A percentile compares a stretch with the other conserved stretches of the same genome.
Conservation (phyloP, 768 basidiomycete genomes). For the Tephrocybe sp. region DNA sequence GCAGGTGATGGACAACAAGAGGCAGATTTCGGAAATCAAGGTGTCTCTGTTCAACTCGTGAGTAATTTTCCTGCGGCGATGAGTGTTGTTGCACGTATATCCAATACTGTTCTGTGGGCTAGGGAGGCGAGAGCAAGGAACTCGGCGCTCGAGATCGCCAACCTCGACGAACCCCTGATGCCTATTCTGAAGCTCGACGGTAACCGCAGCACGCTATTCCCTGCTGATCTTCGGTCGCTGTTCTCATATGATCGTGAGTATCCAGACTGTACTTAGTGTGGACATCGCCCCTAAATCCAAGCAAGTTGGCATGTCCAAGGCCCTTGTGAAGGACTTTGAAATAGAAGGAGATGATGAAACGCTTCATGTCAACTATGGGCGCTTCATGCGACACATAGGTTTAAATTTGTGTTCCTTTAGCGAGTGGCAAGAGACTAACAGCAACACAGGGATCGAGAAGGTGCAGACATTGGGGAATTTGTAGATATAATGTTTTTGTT, state of each 20-base stretch:
- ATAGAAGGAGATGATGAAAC: constrained; percentile 42
- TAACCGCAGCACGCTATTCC: constrained; percentile 44
- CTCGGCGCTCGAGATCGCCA: constrained; percentile 35
- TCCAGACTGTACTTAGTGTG: neutral
- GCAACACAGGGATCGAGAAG: constrained; percentile 5
- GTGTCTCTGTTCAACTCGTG: constrained; percentile 55
- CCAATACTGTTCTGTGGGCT: neutral
- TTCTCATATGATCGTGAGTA: constrained; percentile 56
- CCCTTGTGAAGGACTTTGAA: constrained; percentile 50
- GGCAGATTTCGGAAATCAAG: constrained; percentile 42
- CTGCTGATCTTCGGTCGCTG: constrained; percentile 48
- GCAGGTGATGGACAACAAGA: constrained; percentile 43
- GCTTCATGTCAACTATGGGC: constrained; percentile 46
- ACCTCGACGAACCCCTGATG: constrained; percentile 45
- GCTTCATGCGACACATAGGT: constrained; percentile 62
- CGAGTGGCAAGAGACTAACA: neutral
- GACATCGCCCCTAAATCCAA: constrained; percentile 5
- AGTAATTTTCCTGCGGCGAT: constrained; percentile 21
- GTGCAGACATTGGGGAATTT: neutral
- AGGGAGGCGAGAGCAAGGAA: constrained; percentile 54
- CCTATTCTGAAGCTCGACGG: constrained; percentile 51
- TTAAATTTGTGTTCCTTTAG: constrained; percentile 6
- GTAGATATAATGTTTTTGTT: too few relatives aligned
- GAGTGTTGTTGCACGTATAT: neutral
- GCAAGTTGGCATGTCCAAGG: constrained; percentile 39